Percentiles rank a stretch among this genome's conserved stretches.
phyloP scores from a whole-genome alignment of 352 stramenopile genomes.

The Pythium brachiatum region DNA sequence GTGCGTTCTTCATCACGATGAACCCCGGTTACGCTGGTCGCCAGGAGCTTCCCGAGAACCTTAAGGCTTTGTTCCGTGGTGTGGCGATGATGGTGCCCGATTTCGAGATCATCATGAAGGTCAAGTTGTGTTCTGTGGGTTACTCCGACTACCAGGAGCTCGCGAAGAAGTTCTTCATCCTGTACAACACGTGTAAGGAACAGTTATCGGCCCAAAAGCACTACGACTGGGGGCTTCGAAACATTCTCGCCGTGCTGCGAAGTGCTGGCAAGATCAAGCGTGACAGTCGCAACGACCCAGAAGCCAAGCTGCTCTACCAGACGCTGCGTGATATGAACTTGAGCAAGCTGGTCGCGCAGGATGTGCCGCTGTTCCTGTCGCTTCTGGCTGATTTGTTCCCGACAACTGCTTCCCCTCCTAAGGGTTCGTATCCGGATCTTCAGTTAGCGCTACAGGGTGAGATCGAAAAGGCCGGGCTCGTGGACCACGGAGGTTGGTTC shows the following conservation, averaged over 20 bases:
- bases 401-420: constrained; percentile 85
- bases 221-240: constrained; percentile 91
- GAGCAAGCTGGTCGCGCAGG: constrained; percentile 97
- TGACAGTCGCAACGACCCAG: constrained; percentile 84
- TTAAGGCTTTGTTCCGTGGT: constrained; percentile 94
- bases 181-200: constrained; percentile 92
- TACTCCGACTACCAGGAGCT: constrained; percentile 94
- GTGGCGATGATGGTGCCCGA: constrained; percentile 93
- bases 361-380: constrained; percentile 97
- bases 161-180: constrained; percentile 91
- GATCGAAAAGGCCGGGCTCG: constrained; percentile 91
- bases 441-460: constrained; percentile 83
- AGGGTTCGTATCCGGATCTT: constrained; percentile 96
- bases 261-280: constrained; percentile 91
- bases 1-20: constrained; percentile 99
- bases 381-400: constrained; percentile 97
- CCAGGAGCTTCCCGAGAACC: constrained; percentile 98
- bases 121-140: constrained; percentile 91
- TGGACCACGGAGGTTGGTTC: constrained; percentile 86
- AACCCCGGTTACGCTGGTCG: constrained; percentile 98
- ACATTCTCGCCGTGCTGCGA: constrained; percentile 88
- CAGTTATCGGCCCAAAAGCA: constrained; percentile 91
- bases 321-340: constrained; percentile 97
- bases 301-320: constrained; percentile 87
- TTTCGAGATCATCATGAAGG: constrained; percentile 96